Evolutionary conservation across 1,139 yeast species (phyloP).

Genomic region (Geotrichum bryndzae): DNA sequence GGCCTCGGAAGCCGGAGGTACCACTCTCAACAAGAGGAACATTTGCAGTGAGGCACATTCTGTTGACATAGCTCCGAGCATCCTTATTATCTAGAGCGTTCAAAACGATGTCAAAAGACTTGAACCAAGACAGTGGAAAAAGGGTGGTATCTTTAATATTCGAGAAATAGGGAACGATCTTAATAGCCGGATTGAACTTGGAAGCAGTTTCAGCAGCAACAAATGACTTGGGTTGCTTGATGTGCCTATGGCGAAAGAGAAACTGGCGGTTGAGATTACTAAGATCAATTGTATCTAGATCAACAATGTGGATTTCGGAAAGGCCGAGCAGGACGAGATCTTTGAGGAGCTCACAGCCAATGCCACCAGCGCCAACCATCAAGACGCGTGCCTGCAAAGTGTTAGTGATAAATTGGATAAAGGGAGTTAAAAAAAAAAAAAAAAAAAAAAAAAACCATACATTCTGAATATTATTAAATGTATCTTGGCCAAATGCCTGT

Average conservation of each 20-base stretch:
- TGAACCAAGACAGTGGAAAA: conserved; percentile 79
- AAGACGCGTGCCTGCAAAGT: conserved; percentile 44
- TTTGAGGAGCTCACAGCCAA: conserved; percentile 91
- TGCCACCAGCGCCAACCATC: conserved; percentile 98
- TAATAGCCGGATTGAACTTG: conserved; percentile 66
- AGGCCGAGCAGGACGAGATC: conserved; percentile 77
- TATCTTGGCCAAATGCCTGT: conserved; percentile 21
- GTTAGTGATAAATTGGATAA: background rate
- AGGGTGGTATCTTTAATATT: conserved; percentile 72
- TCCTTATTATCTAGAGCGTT: conserved; percentile 93
- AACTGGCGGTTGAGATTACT: conserved; percentile 92
- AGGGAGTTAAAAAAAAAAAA: background rate
- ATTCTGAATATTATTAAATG: conserved; percentile 17
- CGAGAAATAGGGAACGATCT: conserved; percentile 75
- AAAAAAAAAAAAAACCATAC: conserved; percentile 14
- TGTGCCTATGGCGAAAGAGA: conserved; percentile 77
- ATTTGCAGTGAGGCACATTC: conserved; percentile 64
- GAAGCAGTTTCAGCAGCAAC: conserved; percentile 79
- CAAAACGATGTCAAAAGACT: conserved; percentile 67
- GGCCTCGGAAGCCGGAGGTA: conserved; percentile 91
- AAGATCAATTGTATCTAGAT: conserved; percentile 87
- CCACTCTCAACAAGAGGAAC: conserved; percentile 89
- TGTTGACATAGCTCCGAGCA: conserved; percentile 85
- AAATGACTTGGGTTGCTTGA: conserved; percentile 74
- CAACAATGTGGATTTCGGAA: conserved; percentile 87